A percentile compares a stretch with the other conserved stretches of the same genome.
phyloP scores from a whole-genome alignment of 805 yeast species.

The Teunomyces aglyptinius region DNA sequence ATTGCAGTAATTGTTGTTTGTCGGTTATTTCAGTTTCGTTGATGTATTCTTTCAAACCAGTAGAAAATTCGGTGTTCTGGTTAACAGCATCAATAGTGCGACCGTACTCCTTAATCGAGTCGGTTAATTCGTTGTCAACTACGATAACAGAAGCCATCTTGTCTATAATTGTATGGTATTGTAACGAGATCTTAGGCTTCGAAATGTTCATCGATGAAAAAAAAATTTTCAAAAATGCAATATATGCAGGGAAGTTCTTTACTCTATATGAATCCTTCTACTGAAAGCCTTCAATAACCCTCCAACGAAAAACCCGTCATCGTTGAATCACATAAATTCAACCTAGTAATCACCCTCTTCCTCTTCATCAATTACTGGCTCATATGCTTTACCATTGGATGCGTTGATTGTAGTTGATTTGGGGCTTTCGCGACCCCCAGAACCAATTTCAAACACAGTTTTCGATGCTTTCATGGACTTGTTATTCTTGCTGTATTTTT shows the following conservation, averaged over 20 bases:
- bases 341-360: constrained; percentile 11
- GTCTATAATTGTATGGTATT: not conserved
- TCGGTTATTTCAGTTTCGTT: constrained; percentile 24
- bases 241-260: not conserved
- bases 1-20: constrained; percentile 26
- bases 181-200: not conserved
- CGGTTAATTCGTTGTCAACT: constrained; percentile 42
- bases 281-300: not conserved
- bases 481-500: constrained; percentile 15
- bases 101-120: constrained; percentile 40
- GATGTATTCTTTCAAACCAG: constrained; percentile 22
- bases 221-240: constrained; percentile 4
- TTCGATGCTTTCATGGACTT: constrained; percentile 11
- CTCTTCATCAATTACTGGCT: constrained; percentile 18
- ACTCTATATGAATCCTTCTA: too few relatives aligned
- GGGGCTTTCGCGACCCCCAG: not conserved
- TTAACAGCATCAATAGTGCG: constrained; percentile 35
- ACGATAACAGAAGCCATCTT: constrained; percentile 43
- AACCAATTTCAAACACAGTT: constrained; percentile 7
- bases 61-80: constrained; percentile 27
- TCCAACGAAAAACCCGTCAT: too few relatives aligned
- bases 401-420: not conserved
- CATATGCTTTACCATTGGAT: constrained; percentile 7
- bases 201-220: constrained; percentile 5
- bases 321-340: not conserved